Evolutionary conservation across 495 filamentous ascomycete species (phyloP), one percentile per base, ranked within the genome.

Genomic region (Penicillium chermesinum): DNA sequence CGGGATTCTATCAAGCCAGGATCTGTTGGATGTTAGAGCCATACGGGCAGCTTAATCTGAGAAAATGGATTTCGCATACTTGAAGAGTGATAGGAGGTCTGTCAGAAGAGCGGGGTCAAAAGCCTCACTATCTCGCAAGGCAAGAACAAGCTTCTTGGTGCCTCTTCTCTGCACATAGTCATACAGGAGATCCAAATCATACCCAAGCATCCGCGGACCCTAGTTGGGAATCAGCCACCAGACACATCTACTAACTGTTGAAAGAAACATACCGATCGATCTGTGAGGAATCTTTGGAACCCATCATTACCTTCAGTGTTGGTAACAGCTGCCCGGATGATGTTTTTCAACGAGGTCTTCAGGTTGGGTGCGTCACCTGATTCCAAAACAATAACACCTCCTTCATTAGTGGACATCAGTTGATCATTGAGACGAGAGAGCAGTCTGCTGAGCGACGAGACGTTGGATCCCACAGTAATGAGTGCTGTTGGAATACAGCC

Each of bases 81-180:
- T 84, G 40, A 97, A 79, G 3, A 97, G 67, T 17, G 78, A 78
- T 33, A 96, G 74, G 20, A 95, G 63, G 62, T 96, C 89, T 1
- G 79, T 81, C 22, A 97, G 66, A 20, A 96, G 64, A n/a, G 65
- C 72, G 27, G 77, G 78, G 57, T 96, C 90, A 59, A 97, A 96
- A 4, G 86, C 91, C 65, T 98, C 94, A 49, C 87, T 94, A 61
- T 97, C 94, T 58, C 88, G 83, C 42, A 98, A 83, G 12, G 85
- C 83, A 16, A 98, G 63, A 7, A 91, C 73, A 22, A 95, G 73
- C 47, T 82, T 81, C 27, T 77, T 69, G 19, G 77, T 76, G 7
- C 67, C 62, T 35, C 79, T 73, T 42, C 67, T 68, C 36, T 73
- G 72, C 12, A 89, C 74, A 58, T 81, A 80, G 21, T 83, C 80